Conservation (phyloP, 352 stramenopile genomes). For the Elongisporangium anandrum region DNA sequence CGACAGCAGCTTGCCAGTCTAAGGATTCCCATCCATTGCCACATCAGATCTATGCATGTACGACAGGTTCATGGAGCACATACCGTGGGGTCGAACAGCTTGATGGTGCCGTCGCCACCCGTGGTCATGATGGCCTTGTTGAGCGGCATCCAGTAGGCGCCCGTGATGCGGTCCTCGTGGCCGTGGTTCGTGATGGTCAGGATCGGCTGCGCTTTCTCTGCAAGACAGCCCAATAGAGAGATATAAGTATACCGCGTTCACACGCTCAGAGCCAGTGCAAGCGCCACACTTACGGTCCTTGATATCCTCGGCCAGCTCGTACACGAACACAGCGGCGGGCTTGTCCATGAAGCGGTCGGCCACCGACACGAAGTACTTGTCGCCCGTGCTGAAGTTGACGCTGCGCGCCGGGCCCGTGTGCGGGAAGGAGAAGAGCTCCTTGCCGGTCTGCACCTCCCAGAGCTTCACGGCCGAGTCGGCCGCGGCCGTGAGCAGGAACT, state of each 20-base stretch:
- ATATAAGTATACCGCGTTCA: no score
- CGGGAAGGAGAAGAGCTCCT: conserved; percentile 83
- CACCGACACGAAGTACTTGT: conserved; percentile 82
- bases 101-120: conserved; percentile 73
- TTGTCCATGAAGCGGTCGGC: conserved; percentile 84
- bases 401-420: conserved; percentile 78
- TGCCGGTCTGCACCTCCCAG: conserved; percentile 90
- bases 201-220: conserved; percentile 53
- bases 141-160: conserved; percentile 81
- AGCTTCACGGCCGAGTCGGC: conserved; percentile 92
- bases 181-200: conserved; percentile 77
- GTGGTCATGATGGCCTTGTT: conserved; percentile 88
- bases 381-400: conserved; percentile 86
- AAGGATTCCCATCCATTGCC: neutral
- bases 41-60: neutral
- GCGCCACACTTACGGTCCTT: conserved; percentile 49
- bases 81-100: conserved; percentile 73
- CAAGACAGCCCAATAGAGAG: no score
- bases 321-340: conserved; percentile 73
- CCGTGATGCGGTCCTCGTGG: conserved; percentile 76
- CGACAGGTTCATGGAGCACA: neutral
- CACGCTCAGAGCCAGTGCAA: no score
- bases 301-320: conserved; percentile 68
- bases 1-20: conserved; percentile 60
- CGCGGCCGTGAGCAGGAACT: conserved; percentile 93